Evolutionary conservation across 1,139 yeast genomes (phyloP), one percentile per base, ranked within the genome.

Genomic region (Yamadazyma sp.): DNA sequence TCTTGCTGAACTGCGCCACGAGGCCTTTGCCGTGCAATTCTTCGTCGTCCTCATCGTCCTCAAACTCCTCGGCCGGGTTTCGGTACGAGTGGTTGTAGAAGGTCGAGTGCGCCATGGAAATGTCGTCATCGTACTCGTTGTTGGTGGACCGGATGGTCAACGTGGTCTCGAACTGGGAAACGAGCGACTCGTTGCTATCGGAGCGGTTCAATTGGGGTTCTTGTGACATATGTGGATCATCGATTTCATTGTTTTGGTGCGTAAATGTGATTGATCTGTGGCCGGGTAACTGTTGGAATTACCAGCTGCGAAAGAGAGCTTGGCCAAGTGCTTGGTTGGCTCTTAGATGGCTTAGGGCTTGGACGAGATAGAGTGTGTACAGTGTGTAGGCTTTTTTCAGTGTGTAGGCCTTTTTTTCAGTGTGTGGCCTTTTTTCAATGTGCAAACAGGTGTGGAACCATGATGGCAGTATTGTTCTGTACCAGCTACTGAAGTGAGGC

Each of bases 151-250:
- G 51, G 42, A 72, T 69, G 20, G 72, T 68, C 38, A 72, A 61
- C 1, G 77, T 72, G 4, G 77, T 72, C 51, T 72, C 77, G 47
- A 72, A 72, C 48, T 70, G 75, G 7, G 75, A 65, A 42, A 72
- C 68, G 49, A 72, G 62, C 32, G 77, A 70, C 44, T 69, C 74
- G 48, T 71, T 76, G 43, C 69, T 67, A 47, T 69, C 74, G 43
- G 32, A 27, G 14, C 32, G 24, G 3, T 15, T 9, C 5, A 34
- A 32, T n/a, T 17, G 22, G 10, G 16, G 10, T 27, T 44, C 39
- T 28, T 38, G 31, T 9, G 49, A 40, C 49, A 45, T 45, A 8
- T 18, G 14, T 15, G 15, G 12, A 11, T 22, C 16, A 7, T 10
- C 12, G 18, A 18, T 12, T 28, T 36, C 35, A 32, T 39, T 32